Conservation (phyloP, 805 yeast species). For the Candida mattraensis region DNA sequence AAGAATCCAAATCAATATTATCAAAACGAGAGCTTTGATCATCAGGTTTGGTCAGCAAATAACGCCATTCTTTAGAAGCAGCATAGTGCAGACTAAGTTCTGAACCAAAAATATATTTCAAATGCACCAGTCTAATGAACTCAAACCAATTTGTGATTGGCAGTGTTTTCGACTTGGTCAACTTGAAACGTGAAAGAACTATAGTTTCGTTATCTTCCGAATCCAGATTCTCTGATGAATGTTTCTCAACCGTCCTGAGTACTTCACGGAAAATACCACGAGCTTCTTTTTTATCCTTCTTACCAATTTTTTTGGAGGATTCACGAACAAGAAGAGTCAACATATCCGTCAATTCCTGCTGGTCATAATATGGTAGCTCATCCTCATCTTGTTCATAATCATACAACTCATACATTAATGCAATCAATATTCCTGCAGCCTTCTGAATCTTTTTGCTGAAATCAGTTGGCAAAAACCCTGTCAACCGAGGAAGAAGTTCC, state of each 20-base stretch:
- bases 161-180: constrained; percentile 46
- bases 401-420: constrained; percentile 55
- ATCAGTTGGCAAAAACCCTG: constrained; percentile 41
- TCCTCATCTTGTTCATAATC: constrained; percentile 41
- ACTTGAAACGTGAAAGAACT: constrained; percentile 35
- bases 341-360: constrained; percentile 43
- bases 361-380: constrained; percentile 51
- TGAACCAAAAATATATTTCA: constrained; percentile 52
- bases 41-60: constrained; percentile 21
- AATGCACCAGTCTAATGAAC: constrained; percentile 45
- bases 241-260: constrained; percentile 44
- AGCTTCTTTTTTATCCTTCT: constrained; percentile 60
- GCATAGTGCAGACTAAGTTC: constrained; percentile 52
- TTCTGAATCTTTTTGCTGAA: constrained; percentile 45
- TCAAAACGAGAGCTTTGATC: constrained; percentile 11
- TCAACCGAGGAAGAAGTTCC: constrained; percentile 40
- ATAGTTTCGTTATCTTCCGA: constrained; percentile 9
- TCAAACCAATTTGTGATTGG: constrained; percentile 52
- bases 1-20: constrained; percentile 13
- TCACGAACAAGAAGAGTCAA: constrained; percentile 46
- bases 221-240: constrained; percentile 19
- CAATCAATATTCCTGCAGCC: constrained; percentile 57
- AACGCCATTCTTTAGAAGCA: constrained; percentile 25
- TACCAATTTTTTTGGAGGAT: constrained; percentile 57
- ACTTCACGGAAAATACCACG: constrained; percentile 63